Base-by-base conservation (phyloP, 768 basidiomycete species). In the Calocybe indica region DNA sequence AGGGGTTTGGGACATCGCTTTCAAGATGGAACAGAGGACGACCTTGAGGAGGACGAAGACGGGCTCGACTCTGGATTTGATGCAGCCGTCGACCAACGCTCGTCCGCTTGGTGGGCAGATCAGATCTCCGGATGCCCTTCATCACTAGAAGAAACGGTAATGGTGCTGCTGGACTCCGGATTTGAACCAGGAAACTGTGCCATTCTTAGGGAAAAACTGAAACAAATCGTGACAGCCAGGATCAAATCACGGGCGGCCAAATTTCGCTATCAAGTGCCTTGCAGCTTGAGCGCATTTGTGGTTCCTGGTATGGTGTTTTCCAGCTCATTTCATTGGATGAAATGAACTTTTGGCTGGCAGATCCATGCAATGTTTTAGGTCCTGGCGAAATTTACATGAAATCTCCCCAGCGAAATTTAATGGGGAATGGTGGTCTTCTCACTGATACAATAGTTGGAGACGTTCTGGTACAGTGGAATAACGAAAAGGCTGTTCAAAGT, bases 71-170 rank as follows among this genome's bases (percentile, higher is more conserved):
- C 62, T 12, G 53, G 63, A 11, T 37, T 54, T 10, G 62, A 66
- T 6, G 53, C 53, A 6, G 53, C 57, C 1, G 45, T 55, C 7
- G 57, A 57, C 2, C 68, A 74, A 37, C 62, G 63, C 2, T 84
- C 83, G n/a, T 64, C 67, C 13, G 80, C 83, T 1, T 85, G 83
- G 82, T 85, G 82, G 82, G 68, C 65, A n/a, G 83, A 87, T 50
- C 71, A 78, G 15, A 64, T 79, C 30, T 82, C 81, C 42, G 84
- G 77, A 3, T 72, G 71, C 37, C 85, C 85, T 0, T 83, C 83
- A 1, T 63, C 69, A 14, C 64, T 86, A 3, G 82, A 80, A 53
- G 85, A 88, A 58, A 85, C 82, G 0, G 64, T 73, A 22, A 67
- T 86, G 70, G 63, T 62, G 5, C 63, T 85, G 13, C 59, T 86